Conservation (phyloP, 2,329 filamentous ascomycete species). For the Fusarium sp. region DNA sequence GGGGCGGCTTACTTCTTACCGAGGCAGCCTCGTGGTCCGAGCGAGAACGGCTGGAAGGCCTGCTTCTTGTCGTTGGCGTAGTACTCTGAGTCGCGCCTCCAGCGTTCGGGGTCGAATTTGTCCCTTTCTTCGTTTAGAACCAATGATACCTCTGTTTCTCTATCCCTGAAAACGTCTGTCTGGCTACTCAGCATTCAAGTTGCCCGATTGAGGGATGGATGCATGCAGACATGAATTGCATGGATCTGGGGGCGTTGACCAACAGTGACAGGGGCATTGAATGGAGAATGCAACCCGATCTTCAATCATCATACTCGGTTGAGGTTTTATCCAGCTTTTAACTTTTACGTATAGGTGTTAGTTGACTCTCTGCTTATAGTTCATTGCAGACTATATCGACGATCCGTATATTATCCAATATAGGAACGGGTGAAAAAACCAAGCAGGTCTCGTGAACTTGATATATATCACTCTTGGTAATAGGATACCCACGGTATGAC, state of each 20-base stretch:
- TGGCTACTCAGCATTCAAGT: conserved; percentile 4
- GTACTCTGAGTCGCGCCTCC: too few relatives aligned
- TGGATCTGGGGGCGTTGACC: conserved; percentile 16
- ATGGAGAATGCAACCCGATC: conserved; percentile 1
- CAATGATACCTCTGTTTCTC: background rate
- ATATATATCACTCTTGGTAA: conserved; percentile 16
- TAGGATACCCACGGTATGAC: conserved; percentile 13
- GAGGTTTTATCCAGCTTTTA: conserved; percentile 7
- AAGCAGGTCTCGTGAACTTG: background rate
- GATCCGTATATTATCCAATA: background rate
- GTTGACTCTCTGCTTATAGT: background rate
- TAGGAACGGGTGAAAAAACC: background rate
- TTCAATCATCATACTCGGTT: background rate
- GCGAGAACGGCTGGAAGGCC: too few relatives aligned
- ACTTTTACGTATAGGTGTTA: background rate
- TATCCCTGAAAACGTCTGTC: conserved; percentile 17
- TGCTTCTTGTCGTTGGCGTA: too few relatives aligned
- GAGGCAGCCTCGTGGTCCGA: too few relatives aligned
- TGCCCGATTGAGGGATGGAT: conserved; percentile 37
- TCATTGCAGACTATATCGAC: background rate
- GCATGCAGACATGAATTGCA: conserved; percentile 31
- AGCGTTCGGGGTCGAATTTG: too few relatives aligned
- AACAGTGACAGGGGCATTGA: background rate
- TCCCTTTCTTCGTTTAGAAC: background rate
- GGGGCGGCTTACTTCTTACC: too few relatives aligned